Conservation (phyloP, 257 asterid genomes). For the Solanum stenotomum region DNA sequence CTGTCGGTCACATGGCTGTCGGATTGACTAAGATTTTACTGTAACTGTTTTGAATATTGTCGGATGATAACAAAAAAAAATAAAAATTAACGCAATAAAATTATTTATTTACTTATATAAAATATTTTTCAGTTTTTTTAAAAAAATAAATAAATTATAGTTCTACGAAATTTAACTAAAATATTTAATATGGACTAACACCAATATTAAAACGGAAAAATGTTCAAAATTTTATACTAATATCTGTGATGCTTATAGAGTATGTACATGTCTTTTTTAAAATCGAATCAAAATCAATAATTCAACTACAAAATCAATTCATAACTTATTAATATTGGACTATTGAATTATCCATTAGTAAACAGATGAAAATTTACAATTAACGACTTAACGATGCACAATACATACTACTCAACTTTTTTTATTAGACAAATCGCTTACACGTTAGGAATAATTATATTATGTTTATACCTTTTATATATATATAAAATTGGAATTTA, state of each 20-base stretch:
- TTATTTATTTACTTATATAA: background rate
- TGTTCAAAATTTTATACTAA: too few relatives aligned
- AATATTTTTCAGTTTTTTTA: background rate
- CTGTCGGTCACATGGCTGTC: constrained; percentile 14
- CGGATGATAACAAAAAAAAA: background rate
- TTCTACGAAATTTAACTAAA: background rate
- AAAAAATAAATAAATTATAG: background rate
- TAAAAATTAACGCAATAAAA: background rate
- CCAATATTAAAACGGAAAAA: background rate
- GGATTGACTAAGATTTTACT: background rate
- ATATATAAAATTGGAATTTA: too few relatives aligned
- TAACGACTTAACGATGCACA: background rate
- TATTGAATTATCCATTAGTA: too few relatives aligned
- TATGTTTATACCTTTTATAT: background rate
- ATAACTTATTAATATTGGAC: background rate
- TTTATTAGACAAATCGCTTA: background rate
- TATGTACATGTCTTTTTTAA: too few relatives aligned
- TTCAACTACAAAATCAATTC: too few relatives aligned
- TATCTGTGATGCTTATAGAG: background rate
- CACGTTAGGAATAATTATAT: too few relatives aligned
- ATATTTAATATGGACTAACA: background rate
- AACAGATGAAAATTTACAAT: background rate
- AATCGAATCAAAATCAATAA: too few relatives aligned
- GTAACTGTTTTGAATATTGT: background rate
- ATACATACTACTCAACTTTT: background rate